Evolutionary conservation across 2,329 filamentous ascomycete genomes (phyloP).

Genomic region (Tolypocladium sp.): DNA sequence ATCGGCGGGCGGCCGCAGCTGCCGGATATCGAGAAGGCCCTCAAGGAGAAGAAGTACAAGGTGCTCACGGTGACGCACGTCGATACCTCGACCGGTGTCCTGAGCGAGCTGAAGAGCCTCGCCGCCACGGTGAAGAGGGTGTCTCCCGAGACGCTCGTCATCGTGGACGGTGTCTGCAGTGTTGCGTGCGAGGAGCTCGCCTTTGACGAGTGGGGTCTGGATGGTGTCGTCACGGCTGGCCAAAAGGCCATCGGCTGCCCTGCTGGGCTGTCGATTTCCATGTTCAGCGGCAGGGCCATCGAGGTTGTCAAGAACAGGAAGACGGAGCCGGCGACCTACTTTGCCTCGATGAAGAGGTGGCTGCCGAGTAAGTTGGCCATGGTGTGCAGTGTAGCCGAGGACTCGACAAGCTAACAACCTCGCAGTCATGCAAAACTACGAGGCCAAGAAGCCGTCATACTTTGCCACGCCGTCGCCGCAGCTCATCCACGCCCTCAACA

Average conservation of each 20-base stretch:
- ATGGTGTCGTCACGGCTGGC: conserved; percentile 86
- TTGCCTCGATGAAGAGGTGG: conserved; percentile 97
- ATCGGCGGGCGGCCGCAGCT: conserved; percentile 84
- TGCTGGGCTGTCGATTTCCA: conserved; percentile 86
- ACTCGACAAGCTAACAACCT: not conserved
- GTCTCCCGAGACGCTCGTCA: conserved; percentile 81
- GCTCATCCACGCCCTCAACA: conserved; percentile 86
- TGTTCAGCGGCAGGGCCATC: conserved; percentile 85
- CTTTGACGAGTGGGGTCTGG: conserved; percentile 91
- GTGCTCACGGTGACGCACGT: conserved; percentile 91
- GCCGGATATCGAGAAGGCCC: conserved; percentile 76
- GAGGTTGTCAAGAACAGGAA: conserved; percentile 71
- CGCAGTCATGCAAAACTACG: conserved; percentile 95
- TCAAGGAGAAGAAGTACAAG: conserved; percentile 91
- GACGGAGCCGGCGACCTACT: conserved; percentile 78
- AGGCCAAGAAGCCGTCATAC: conserved; percentile 94
- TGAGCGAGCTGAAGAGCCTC: conserved; percentile 81
- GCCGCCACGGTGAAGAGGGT: conserved; percentile 76
- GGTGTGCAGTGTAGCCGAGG: too few species aligned
- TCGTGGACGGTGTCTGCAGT: conserved; percentile 95
- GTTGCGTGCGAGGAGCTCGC: conserved; percentile 92
- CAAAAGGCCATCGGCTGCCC: conserved; percentile 97
- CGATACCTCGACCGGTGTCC: conserved; percentile 91
- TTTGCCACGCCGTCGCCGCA: conserved; percentile 96
- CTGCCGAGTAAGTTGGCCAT: conserved; percentile 73